These are phyloP conservation scores for Phytophthora tubulina DNA, from an alignment of 352 stramenopile genomes.

Conservation along the genomic window DNA sequence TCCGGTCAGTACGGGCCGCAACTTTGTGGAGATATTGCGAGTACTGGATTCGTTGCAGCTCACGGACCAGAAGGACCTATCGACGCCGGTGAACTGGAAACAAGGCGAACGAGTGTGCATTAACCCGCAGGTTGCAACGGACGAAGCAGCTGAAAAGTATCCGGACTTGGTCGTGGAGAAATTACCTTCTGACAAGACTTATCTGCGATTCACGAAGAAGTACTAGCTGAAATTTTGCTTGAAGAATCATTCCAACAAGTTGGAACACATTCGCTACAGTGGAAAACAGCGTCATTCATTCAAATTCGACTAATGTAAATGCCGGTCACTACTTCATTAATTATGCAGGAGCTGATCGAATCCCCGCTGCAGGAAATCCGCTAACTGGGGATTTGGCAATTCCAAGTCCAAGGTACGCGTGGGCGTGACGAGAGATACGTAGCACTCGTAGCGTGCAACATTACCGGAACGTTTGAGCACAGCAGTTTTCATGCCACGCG, in stretches of 20 bases:
- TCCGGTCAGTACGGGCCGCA: slow-evolving; percentile 91
- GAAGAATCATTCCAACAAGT: background rate
- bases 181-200: slow-evolving; percentile 78
- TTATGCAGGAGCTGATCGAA: slow-evolving; percentile 65
- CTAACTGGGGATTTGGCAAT: slow-evolving; percentile 58
- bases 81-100: slow-evolving; percentile 84
- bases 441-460: slow-evolving; percentile 73
- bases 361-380: slow-evolving; percentile 64
- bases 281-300: too few relatives aligned
- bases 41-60: slow-evolving; percentile 92
- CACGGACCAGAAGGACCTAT: slow-evolving; percentile 55
- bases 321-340: slow-evolving; percentile 7
- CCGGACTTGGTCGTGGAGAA: slow-evolving; percentile 64
- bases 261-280: background rate
- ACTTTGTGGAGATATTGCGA: slow-evolving; percentile 94
- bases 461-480: slow-evolving; percentile 82
- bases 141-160: slow-evolving; percentile 75
- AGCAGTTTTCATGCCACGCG: slow-evolving; percentile 82
- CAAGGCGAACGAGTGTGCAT: slow-evolving; percentile 77
- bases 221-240: slow-evolving; percentile 17
- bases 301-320: too few relatives aligned
- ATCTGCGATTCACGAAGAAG: slow-evolving; percentile 78
- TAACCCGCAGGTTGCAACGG: slow-evolving; percentile 56
- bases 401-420: slow-evolving; percentile 80
- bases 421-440: slow-evolving; percentile 76